phyloP scores from a whole-genome alignment of 2,329 filamentous ascomycete genomes.

The Ophiostoma sp. region DNA sequence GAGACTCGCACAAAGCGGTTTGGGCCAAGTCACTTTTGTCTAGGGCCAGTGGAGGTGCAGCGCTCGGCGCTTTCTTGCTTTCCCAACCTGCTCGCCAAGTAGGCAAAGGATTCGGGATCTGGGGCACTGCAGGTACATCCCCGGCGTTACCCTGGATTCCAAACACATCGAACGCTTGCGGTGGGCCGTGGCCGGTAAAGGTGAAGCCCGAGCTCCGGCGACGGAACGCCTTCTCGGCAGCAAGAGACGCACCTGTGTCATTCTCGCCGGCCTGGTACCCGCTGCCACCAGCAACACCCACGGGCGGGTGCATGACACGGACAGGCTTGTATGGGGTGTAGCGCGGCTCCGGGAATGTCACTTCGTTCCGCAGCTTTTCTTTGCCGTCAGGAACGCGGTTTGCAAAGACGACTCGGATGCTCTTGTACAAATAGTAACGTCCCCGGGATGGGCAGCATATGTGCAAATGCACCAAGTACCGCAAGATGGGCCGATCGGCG shows the following conservation, averaged over 20 bases:
- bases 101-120: neutral
- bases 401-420: constrained; percentile 89
- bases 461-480: constrained; percentile 88
- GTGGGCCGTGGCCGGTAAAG: constrained; percentile 29
- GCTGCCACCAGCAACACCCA: constrained; percentile 24
- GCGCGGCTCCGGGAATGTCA: constrained; percentile 79
- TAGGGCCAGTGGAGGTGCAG: neutral
- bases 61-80: neutral
- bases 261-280: constrained; percentile 29
- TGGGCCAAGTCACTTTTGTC: neutral
- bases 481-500: constrained; percentile 62
- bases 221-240: constrained; percentile 55
- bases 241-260: constrained; percentile 45
- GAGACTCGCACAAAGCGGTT: no score
- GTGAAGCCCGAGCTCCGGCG: constrained; percentile 52
- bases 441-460: constrained; percentile 83
- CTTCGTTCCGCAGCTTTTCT: constrained; percentile 84
- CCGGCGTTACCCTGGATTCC: constrained; percentile 29
- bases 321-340: constrained; percentile 78
- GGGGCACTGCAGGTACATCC: constrained; percentile 22
- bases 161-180: constrained; percentile 34
- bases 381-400: constrained; percentile 95
- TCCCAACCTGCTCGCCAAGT: neutral
- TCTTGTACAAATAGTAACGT: constrained; percentile 85
- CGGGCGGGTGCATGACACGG: constrained; percentile 44